phyloP scores from a whole-genome alignment of 2,329 filamentous ascomycete genomes.

The Metarhizium album region DNA sequence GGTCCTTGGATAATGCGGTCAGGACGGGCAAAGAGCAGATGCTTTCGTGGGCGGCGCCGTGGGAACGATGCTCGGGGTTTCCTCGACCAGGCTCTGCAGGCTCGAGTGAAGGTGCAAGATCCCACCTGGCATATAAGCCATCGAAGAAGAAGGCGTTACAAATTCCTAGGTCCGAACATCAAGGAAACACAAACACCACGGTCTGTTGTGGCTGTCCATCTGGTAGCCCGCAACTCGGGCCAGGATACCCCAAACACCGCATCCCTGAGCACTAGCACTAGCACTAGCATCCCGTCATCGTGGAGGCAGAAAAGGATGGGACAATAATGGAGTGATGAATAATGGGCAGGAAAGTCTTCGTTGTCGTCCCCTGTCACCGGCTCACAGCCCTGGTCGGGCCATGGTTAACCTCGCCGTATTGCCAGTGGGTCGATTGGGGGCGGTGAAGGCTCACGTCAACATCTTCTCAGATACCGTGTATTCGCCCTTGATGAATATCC shows the following conservation, averaged over 20 bases:
- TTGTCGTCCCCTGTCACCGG: conserved; percentile 1
- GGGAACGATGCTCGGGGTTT: background rate
- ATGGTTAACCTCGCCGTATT: conserved; percentile 1
- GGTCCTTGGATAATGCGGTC: background rate
- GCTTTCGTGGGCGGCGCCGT: no score
- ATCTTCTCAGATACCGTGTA: background rate
- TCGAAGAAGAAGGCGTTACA: background rate
- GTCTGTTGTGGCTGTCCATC: background rate
- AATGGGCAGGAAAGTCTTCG: background rate
- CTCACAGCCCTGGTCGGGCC: conserved; percentile 1
- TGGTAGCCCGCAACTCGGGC: background rate
- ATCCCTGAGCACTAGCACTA: background rate
- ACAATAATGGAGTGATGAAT: background rate
- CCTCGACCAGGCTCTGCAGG: background rate
- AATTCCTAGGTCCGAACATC: background rate
- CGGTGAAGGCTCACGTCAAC: conserved; percentile 1
- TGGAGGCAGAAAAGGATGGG: background rate
- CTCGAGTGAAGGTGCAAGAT: background rate
- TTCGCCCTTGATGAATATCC: no score
- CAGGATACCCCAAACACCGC: background rate
- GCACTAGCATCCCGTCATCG: conserved; percentile 2
- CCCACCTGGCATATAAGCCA: no score
- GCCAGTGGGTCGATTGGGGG: conserved; percentile 1
- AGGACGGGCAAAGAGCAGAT: background rate
- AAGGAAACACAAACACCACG: background rate